Conservation (phyloP, 306 rosid genomes). For the Malus orientalis region DNA sequence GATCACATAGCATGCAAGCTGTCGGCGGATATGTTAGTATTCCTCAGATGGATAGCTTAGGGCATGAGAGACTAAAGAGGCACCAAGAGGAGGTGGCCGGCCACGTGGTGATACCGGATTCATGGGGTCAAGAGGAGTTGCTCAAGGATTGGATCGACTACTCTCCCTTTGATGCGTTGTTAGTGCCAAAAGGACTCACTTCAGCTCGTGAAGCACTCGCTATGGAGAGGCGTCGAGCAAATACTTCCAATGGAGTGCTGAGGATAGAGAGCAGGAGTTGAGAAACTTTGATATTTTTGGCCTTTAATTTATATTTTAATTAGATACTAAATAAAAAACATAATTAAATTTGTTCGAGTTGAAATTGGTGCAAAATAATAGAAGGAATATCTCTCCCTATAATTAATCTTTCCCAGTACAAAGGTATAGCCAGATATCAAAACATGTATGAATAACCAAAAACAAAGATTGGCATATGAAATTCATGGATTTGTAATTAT, state of each 20-base stretch:
- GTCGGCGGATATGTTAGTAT: not conserved
- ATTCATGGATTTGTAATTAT: no score
- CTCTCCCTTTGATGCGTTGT: constrained; percentile 41
- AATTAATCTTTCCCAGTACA: no score
- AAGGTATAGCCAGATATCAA: no score
- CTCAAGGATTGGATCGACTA: constrained; percentile 53
- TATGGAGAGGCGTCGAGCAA: constrained; percentile 36
- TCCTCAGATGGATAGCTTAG: constrained; percentile 5
- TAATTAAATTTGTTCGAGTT: no score
- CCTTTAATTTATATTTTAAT: not conserved
- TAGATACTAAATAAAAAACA: not conserved
- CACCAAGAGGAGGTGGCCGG: constrained; percentile 52
- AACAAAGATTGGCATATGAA: no score
- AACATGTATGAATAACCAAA: no score
- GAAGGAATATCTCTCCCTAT: no score
- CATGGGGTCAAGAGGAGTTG: constrained; percentile 52
- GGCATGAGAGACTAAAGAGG: constrained; percentile 52
- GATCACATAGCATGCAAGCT: not conserved
- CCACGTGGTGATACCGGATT: constrained; percentile 42
- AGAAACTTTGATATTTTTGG: not conserved
- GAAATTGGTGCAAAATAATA: no score
- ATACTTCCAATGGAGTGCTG: constrained; percentile 12
- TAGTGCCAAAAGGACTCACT: constrained; percentile 39
- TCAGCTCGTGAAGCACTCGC: constrained; percentile 66
- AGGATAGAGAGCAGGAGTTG: constrained; percentile 34